Evolutionary conservation across 345 rosid genomes (phyloP).

Genomic region (Kernera saxatilis): DNA sequence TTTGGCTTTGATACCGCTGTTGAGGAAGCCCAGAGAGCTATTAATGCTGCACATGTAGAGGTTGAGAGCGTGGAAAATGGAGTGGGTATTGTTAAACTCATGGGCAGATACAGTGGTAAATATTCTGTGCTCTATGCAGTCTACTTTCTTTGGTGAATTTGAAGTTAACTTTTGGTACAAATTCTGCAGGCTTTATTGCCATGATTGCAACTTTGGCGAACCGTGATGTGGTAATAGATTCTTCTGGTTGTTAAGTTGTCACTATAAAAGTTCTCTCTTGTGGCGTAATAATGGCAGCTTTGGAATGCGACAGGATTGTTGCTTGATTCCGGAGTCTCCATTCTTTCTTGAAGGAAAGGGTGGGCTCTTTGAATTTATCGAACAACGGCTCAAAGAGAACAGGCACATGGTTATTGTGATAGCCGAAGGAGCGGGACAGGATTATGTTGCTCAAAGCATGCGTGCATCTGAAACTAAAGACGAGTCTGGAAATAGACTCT

Average conservation of each 20-base stretch:
- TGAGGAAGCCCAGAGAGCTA: conserved; percentile 97
- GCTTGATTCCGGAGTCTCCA: conserved; percentile 97
- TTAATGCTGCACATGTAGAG: conserved; percentile 95
- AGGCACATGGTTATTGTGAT: conserved; percentile 78
- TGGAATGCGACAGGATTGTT: conserved; percentile 73
- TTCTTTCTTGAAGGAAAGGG: conserved; percentile 85
- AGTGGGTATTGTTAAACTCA: conserved; percentile 86
- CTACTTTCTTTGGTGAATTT: neutral
- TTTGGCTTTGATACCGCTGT: conserved; percentile 98
- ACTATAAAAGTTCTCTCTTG: neutral
- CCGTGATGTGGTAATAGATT: conserved; percentile 78
- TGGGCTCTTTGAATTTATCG: conserved; percentile 84
- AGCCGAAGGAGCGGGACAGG: conserved; percentile 99
- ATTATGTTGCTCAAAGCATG: conserved; percentile 60
- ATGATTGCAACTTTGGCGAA: conserved; percentile 90
- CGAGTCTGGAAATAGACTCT: conserved; percentile 83
- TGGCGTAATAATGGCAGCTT: neutral
- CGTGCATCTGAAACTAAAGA: conserved; percentile 50
- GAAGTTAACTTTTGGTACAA: neutral
- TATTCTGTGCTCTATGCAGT: conserved; percentile 4
- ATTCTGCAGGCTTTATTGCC: conserved; percentile 78
- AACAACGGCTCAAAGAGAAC: conserved; percentile 70
- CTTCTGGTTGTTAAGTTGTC: neutral
- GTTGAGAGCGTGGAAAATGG: conserved; percentile 97
- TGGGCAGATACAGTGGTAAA: conserved; percentile 98